These are phyloP conservation scores for Collybia nuda DNA, from an alignment of 768 basidiomycete species.

Conservation along the genomic window DNA sequence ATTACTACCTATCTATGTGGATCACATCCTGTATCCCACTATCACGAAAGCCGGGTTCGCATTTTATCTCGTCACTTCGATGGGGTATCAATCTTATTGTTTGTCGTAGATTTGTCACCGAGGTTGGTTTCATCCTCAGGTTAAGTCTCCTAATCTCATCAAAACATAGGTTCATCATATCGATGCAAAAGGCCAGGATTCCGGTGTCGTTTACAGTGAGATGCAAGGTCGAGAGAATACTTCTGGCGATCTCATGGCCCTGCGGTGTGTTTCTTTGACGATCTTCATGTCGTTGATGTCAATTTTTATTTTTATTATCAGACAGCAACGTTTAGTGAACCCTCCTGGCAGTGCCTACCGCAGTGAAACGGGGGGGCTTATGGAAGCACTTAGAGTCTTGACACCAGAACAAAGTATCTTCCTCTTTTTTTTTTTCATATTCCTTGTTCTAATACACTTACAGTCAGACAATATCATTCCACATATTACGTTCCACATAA, in stretches of 20 bases:
- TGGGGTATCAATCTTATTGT: neutral
- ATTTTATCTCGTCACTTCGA: neutral
- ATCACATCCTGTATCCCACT: conserved; percentile 96
- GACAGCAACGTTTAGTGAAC: conserved; percentile 79
- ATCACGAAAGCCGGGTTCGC: conserved; percentile 83
- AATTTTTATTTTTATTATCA: conserved; percentile 24
- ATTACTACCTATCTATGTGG: conserved; percentile 85
- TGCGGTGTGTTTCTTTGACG: conserved; percentile 51
- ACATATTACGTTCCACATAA: conserved; percentile 96
- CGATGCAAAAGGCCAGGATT: conserved; percentile 85
- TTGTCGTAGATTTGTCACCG: conserved; percentile 48
- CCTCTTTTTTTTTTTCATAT: conserved; percentile 12
- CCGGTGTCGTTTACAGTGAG: conserved; percentile 95
- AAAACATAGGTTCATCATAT: conserved; percentile 83
- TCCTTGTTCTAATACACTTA: conserved; percentile 6
- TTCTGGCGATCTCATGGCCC: conserved; percentile 85
- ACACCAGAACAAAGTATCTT: conserved; percentile 81
- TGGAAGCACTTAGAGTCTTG: conserved; percentile 85
- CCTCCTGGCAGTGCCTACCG: conserved; percentile 84
- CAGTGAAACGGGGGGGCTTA: conserved; percentile 95
- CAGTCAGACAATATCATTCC: conserved; percentile 87
- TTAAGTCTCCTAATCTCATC: conserved; percentile 4
- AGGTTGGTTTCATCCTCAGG: conserved; percentile 36
- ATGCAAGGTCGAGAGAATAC: conserved; percentile 98
- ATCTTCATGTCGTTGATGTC: neutral